Conservation (phyloP, 1,284 basidiomycete genomes). For the Ustilago tritici region DNA sequence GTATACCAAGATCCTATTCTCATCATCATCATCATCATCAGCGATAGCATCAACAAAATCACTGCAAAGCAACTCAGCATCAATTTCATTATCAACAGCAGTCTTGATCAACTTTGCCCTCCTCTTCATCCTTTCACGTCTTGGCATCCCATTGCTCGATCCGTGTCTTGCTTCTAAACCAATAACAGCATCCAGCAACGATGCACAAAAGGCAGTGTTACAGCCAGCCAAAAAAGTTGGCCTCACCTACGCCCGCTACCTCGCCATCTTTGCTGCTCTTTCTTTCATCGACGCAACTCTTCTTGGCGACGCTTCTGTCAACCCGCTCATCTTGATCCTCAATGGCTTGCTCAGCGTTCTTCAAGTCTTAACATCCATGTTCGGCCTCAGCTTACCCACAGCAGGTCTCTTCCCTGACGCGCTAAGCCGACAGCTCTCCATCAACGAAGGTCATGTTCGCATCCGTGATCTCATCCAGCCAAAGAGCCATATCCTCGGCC, state of each 20-base stretch:
- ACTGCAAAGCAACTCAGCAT: slow-evolving; percentile 69
- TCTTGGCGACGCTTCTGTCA: slow-evolving; percentile 32
- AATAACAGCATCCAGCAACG: slow-evolving; percentile 75
- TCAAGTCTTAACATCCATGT: slow-evolving; percentile 17
- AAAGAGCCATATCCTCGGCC: slow-evolving; percentile 79
- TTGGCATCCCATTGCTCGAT: slow-evolving; percentile 82
- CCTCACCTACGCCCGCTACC: slow-evolving; percentile 41
- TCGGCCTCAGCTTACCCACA: slow-evolving; percentile 52
- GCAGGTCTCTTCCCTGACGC: slow-evolving; percentile 70
- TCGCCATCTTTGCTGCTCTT: slow-evolving; percentile 43
- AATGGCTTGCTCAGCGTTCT: slow-evolving; percentile 26
- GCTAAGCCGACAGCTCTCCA: slow-evolving; percentile 71
- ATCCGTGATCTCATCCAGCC: slow-evolving; percentile 69
- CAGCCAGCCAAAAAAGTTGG: slow-evolving; percentile 71
- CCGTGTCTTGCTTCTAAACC: slow-evolving; percentile 77
- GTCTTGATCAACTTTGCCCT: slow-evolving; percentile 72
- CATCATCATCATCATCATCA: slow-evolving; percentile 18
- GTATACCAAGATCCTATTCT: slow-evolving; percentile 31
- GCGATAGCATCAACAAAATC: slow-evolving; percentile 21
- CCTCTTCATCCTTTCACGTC: slow-evolving; percentile 75
- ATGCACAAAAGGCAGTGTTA: slow-evolving; percentile 79
- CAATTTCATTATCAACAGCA: slow-evolving; percentile 76
- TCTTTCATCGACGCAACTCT: slow-evolving; percentile 45
- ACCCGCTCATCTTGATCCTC: slow-evolving; percentile 32
- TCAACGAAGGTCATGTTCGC: slow-evolving; percentile 70